A percentile compares a stretch with the other conserved stretches of the same genome.
These are phyloP conservation scores for Vickermania spadyakhi DNA, from an alignment of 208 protist genomes.

Conservation along the genomic window DNA sequence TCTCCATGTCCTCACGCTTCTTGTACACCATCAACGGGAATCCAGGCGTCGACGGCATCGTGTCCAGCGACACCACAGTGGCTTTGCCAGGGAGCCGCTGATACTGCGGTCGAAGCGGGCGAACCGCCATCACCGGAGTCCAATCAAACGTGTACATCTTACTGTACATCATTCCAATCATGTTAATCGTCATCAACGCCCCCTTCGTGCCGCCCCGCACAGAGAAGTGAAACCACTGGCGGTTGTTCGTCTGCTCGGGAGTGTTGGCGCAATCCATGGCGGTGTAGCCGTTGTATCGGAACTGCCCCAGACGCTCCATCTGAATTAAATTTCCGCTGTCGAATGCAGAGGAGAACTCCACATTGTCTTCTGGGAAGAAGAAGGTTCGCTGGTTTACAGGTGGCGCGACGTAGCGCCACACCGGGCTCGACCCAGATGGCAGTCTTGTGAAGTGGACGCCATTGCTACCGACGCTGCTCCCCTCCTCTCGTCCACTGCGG, in stretches of 20 bases:
- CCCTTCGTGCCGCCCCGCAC: slow-evolving; percentile 65
- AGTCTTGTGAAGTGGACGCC: neutral
- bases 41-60: slow-evolving; percentile 70
- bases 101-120: slow-evolving; percentile 51
- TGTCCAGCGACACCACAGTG: slow-evolving; percentile 36
- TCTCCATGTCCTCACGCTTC: slow-evolving; percentile 5
- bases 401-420: slow-evolving; percentile 64
- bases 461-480: neutral
- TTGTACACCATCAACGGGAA: slow-evolving; percentile 63
- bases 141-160: slow-evolving; percentile 82
- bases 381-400: slow-evolving; percentile 85
- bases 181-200: slow-evolving; percentile 35
- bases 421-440: slow-evolving; percentile 31
- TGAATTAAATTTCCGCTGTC: slow-evolving; percentile 88
- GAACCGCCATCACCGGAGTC: slow-evolving; percentile 67
- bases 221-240: slow-evolving; percentile 91
- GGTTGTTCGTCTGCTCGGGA: slow-evolving; percentile 74
- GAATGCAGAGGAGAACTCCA: slow-evolving; percentile 85
- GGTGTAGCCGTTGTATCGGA: slow-evolving; percentile 70
- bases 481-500: slow-evolving; percentile 6
- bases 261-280: slow-evolving; percentile 81
- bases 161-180: slow-evolving; percentile 81
- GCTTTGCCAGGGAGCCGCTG: slow-evolving; percentile 50
- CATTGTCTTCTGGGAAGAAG: slow-evolving; percentile 73
- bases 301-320: slow-evolving; percentile 61